Base-by-base conservation (phyloP, 1,284 basidiomycete genomes). In the Boletus holoroseus region DNA sequence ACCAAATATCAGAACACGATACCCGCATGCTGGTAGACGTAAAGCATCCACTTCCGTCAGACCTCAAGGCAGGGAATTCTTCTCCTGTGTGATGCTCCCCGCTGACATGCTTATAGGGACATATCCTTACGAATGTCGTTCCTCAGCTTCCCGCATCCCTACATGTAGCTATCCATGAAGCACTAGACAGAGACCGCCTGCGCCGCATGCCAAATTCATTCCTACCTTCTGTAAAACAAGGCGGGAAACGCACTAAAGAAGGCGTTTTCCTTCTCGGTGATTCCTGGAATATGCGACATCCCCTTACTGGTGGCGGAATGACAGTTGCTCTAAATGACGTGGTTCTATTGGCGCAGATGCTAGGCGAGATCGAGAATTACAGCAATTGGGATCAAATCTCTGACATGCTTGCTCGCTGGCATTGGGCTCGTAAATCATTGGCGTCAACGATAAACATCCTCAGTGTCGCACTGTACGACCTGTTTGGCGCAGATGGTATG, bases 241-340 rank as follows among this genome's bases (percentile, higher is more conserved):
- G 89, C 49, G 69, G 70, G 3, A 61, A 63, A 11, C 62, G 68
- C 30, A 71, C 75, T 9, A 86, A 83, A 55, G 75, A 82, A 48
- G 94, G 94, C 18, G 85, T 85, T 7, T 76, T 99, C 56, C 80
- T 99, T 50, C 76, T 97, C 36, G 96, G 96, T 5, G 96, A 99
- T 68, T 86, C 95, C 1, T 95, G 94, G 88, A 99, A 99, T 68
- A 99, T 99, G 94, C 88, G 96, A 1, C 96, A 99, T 70, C 95
- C 96, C 0, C 77, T 99, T 11, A 99, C 95, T 0, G 96, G 96
- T 9, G 95, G 92, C 16, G 94, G 94, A 6, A 97, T 97, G 94
- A 94, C 91, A 1, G 93, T 95, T 38, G 92, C 91, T 2, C 75
- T 96, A 50, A 78, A 85, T 64, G 94, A 96, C 59, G 87, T 88